Evolutionary conservation across 345 rosid species (phyloP), one percentile per base, ranked within the genome.

Genomic region (Melastoma malabathricum): DNA sequence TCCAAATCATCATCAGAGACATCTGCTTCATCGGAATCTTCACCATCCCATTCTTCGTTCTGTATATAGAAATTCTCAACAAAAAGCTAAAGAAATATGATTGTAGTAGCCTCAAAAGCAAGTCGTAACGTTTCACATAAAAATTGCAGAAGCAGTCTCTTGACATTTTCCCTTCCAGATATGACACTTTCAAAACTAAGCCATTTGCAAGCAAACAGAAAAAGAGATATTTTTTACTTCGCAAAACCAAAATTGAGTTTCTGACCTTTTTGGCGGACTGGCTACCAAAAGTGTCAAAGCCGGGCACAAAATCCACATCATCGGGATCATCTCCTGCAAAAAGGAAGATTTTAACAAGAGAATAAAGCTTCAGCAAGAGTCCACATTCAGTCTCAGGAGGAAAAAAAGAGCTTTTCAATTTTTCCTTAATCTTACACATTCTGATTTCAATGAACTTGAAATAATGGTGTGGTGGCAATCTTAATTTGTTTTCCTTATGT

Each of bases 221-320:
- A 12, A 10, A 22, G 44, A 16, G 14, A 44, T 13, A 45, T n/a
- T 15, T 15, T 34, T 39, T 18, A 49, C 52, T 22, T 3, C 38
- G 15, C 38, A 47, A 20, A 27, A 20, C 47, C 31, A 17, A 59
- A 10, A 18, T 25, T 10, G 12, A 58, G 27, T 22, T 23, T 43
- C 4, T 39, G 45, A 93, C 99, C 99, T 88, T 81, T 55, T 59
- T 71, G 50, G 66, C 71, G 25, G 64, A 31, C 44, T 55, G 75
- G 57, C 55, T 67, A 43, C 74, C 67, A 15, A 67, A 50, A 50
- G 47, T 75, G 59, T 73, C 81, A 60, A 67, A 67, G 56, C 83
- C 78, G 51, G 97, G 99, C 70, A 88, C 95, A 69, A 93, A 93
- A 64, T 93, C 99, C 17, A 78, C 94, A 70, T 93, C 99, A 64